These are phyloP conservation scores for Pholiota conissans DNA, from an alignment of 768 basidiomycete species.

Conservation along the genomic window DNA sequence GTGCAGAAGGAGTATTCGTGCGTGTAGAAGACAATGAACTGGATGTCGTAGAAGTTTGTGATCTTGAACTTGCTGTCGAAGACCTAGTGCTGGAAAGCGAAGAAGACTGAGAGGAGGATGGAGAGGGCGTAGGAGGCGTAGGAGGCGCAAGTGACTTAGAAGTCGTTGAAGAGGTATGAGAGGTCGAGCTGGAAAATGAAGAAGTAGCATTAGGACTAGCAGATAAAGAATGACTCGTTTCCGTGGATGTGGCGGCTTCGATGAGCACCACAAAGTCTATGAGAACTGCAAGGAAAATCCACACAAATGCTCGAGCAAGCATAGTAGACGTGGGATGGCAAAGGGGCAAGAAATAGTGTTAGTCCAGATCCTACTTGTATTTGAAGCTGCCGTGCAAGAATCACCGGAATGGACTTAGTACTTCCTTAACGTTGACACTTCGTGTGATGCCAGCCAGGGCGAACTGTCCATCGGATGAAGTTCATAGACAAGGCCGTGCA, in stretches of 20 bases:
- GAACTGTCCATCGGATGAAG: slow-evolving; percentile 32
- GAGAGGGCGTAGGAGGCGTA: not conserved
- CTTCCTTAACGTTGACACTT: slow-evolving; percentile 27
- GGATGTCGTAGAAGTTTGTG: no score
- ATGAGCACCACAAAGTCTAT: not conserved
- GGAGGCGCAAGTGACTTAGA: not conserved
- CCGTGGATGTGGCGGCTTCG: not conserved
- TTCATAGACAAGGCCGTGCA: slow-evolving; percentile 17
- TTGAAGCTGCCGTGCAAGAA: slow-evolving; percentile 2
- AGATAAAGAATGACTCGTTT: not conserved
- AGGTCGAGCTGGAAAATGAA: not conserved
- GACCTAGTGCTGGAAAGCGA: not conserved
- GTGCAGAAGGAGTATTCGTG: no score
- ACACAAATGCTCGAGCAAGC: slow-evolving; percentile 23
- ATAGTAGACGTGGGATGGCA: slow-evolving; percentile 23
- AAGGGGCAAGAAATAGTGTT: slow-evolving; percentile 2
- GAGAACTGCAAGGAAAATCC: slow-evolving; percentile 9
- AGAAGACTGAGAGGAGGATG: not conserved
- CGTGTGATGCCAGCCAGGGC: slow-evolving; percentile 34
- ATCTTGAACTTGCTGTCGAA: not conserved
- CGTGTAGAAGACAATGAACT: not conserved
- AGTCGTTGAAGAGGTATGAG: not conserved
- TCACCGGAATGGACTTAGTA: slow-evolving; percentile 24
- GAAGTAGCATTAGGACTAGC: not conserved
- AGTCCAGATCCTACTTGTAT: slow-evolving; percentile 13